These are phyloP conservation scores for Solanum verrucosum DNA, from an alignment of 257 asterid species.

Conservation along the genomic window DNA sequence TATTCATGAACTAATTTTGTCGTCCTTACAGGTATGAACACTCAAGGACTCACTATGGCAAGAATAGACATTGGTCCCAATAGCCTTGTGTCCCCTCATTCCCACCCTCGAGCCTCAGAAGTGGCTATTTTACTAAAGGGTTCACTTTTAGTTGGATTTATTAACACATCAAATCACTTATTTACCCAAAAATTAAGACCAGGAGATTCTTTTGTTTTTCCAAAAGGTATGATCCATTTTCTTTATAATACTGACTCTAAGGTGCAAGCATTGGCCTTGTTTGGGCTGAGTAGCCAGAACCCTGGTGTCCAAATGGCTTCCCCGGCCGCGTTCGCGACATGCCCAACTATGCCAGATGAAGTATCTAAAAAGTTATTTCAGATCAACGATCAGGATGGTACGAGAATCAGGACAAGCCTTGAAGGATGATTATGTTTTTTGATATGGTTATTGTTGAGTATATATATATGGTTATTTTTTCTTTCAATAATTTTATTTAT, in stretches of 20 bases:
- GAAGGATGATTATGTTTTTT: slow-evolving; percentile 21
- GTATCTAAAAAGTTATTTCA: slow-evolving; percentile 33
- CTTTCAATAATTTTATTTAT: background rate
- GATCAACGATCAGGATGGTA: slow-evolving; percentile 28
- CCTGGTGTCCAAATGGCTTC: slow-evolving; percentile 44
- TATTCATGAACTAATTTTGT: background rate
- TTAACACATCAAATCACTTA: slow-evolving; percentile 28
- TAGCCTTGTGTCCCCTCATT: slow-evolving; percentile 48
- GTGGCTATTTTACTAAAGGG: slow-evolving; percentile 49
- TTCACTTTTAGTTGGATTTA: slow-evolving; percentile 47
- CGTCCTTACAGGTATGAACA: slow-evolving; percentile 26
- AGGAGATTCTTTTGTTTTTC: slow-evolving; percentile 54
- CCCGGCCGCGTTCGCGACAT: slow-evolving; percentile 8
- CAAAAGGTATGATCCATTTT: slow-evolving; percentile 42
- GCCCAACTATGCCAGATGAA: slow-evolving; percentile 23
- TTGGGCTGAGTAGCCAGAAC: slow-evolving; percentile 57
- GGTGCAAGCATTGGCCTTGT: slow-evolving; percentile 21
- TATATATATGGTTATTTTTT: background rate
- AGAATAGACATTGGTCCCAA: slow-evolving; percentile 36
- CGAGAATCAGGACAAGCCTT: slow-evolving; percentile 29
- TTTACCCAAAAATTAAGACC: slow-evolving; percentile 30
- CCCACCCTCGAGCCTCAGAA: slow-evolving; percentile 71
- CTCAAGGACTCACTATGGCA: slow-evolving; percentile 53
- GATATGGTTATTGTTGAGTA: background rate
- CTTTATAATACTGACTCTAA: slow-evolving; percentile 25